Evolutionary conservation across 345 rosid genomes (phyloP).

Genomic region (Populus ilicifolia): DNA sequence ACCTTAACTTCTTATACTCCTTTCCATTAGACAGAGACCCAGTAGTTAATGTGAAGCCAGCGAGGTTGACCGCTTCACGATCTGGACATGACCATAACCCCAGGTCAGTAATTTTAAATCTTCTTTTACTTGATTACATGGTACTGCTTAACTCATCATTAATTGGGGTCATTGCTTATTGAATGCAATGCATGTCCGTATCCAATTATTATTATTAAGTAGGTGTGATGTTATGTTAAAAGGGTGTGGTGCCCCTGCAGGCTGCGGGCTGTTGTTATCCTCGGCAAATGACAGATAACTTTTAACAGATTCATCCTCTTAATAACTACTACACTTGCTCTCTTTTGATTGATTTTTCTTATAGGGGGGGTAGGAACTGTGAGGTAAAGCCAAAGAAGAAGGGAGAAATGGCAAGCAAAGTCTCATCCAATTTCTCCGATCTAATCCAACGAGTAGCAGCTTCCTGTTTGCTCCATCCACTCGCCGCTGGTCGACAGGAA

Average conservation of each 20-base stretch:
- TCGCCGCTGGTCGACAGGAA: slow-evolving; percentile 57
- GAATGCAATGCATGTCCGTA: no score
- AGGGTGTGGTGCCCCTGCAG: no score
- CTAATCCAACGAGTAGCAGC: slow-evolving; percentile 86
- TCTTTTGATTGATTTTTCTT: background rate
- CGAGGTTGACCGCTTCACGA: slow-evolving; percentile 33
- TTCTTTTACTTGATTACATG: no score
- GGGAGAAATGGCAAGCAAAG: slow-evolving; percentile 63
- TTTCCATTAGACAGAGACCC: slow-evolving; percentile 45
- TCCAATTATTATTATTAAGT: no score
- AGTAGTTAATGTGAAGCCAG: background rate
- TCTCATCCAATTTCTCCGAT: slow-evolving; percentile 73
- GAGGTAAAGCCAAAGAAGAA: slow-evolving; percentile 43
- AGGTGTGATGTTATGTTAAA: no score
- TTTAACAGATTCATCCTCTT: no score
- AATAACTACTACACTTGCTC: background rate
- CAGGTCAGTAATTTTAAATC: background rate
- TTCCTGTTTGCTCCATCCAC: slow-evolving; percentile 83
- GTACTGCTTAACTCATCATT: no score
- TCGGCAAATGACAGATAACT: no score
- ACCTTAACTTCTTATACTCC: slow-evolving; percentile 48
- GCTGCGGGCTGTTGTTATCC: no score
- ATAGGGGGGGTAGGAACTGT: slow-evolving; percentile 16
- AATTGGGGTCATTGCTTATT: no score
- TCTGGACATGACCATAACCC: slow-evolving; percentile 24